These are phyloP conservation scores for Kazachstania bromeliacearum DNA, from an alignment of 805 yeast genomes.

Conservation along the genomic window DNA sequence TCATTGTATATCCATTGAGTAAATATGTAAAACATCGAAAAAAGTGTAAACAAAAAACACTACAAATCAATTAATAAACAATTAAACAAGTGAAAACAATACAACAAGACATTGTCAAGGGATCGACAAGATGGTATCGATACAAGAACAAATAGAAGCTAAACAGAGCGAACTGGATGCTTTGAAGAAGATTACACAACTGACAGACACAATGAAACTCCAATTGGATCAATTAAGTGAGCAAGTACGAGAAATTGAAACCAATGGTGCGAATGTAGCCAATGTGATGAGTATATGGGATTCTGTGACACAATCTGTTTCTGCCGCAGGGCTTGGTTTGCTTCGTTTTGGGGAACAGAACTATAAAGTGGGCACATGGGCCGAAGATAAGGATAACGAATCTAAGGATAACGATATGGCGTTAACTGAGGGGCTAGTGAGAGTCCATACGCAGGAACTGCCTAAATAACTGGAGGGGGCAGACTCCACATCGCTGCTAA, in stretches of 20 bases:
- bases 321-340: slow-evolving; percentile 26
- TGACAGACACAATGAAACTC: slow-evolving; percentile 21
- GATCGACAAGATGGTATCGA: not conserved
- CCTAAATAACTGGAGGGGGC: no score
- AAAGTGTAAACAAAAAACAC: no score
- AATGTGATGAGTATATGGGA: slow-evolving; percentile 26
- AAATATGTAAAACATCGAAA: no score
- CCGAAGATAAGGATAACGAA: slow-evolving; percentile 20
- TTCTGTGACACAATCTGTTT: slow-evolving; percentile 23
- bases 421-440: slow-evolving; percentile 56
- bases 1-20: no score
- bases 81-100: no score
- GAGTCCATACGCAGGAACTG: slow-evolving; percentile 38
- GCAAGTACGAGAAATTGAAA: slow-evolving; percentile 19
- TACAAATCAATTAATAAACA: no score
- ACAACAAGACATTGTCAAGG: not conserved
- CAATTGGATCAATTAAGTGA: slow-evolving; percentile 22
- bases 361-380: slow-evolving; percentile 26
- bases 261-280: slow-evolving; percentile 20
- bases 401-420: slow-evolving; percentile 32
- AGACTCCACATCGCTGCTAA: no score
- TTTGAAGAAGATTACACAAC: slow-evolving; percentile 17
- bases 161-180: slow-evolving; percentile 22
- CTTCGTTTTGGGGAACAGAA: slow-evolving; percentile 26
- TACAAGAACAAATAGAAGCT: slow-evolving; percentile 11